These are phyloP conservation scores for Cytospora mali DNA, from an alignment of 2,329 filamentous ascomycete genomes.

Conservation along the genomic window DNA sequence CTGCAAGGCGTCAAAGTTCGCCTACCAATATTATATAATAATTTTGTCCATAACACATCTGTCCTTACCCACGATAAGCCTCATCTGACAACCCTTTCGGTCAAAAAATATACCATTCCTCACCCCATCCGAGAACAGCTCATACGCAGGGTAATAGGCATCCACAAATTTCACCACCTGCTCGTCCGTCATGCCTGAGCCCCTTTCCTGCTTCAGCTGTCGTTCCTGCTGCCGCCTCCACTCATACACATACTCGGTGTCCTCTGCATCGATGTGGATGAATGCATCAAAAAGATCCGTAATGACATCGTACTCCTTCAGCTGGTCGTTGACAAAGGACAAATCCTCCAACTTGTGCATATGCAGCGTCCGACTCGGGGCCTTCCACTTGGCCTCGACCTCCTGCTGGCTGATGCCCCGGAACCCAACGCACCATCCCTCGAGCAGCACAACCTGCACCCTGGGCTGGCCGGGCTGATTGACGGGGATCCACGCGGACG, in stretches of 20 bases:
- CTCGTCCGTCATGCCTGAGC: slow-evolving; percentile 79
- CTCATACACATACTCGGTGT: slow-evolving; percentile 75
- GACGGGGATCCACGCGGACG: slow-evolving; percentile 62
- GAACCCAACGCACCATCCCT: slow-evolving; percentile 93
- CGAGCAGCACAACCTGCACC: slow-evolving; percentile 74
- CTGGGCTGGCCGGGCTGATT: slow-evolving; percentile 52
- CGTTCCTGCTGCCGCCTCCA: slow-evolving; percentile 85
- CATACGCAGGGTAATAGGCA: slow-evolving; percentile 71
- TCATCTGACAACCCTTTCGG: slow-evolving; percentile 58
- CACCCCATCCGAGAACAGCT: slow-evolving; percentile 65
- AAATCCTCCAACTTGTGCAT: slow-evolving; percentile 53
- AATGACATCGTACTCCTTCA: slow-evolving; percentile 51
- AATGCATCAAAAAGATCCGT: slow-evolving; percentile 57
- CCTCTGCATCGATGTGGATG: slow-evolving; percentile 67
- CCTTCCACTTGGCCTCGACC: slow-evolving; percentile 55
- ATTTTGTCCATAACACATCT: slow-evolving; percentile 61
- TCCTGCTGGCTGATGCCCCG: slow-evolving; percentile 59
- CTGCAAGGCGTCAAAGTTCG: slow-evolving; percentile 3
- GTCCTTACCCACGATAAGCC: slow-evolving; percentile 63
- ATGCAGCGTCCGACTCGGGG: slow-evolving; percentile 52
- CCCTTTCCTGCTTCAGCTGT: slow-evolving; percentile 65
- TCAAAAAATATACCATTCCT: slow-evolving; percentile 58
- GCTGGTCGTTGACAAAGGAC: slow-evolving; percentile 51
- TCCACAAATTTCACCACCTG: slow-evolving; percentile 76
- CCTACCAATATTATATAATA: slow-evolving; percentile 45